Conservation (phyloP, 139 green algal species). For the Chlamydomonas sphaeroides region DNA sequence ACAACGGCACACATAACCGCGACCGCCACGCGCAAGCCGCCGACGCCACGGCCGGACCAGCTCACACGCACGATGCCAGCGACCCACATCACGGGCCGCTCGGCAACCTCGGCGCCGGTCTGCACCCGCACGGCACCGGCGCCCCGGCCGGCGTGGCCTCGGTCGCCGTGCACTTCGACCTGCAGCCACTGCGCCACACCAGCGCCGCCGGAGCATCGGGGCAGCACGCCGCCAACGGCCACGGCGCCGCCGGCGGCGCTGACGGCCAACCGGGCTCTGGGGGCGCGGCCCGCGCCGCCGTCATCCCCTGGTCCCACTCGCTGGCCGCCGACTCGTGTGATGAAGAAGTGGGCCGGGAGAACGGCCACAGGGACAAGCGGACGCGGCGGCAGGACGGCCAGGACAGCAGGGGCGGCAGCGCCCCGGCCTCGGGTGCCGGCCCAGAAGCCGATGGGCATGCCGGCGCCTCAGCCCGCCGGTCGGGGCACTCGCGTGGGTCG, state of each 20-base stretch:
- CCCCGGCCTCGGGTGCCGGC: no score
- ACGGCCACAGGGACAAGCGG: neutral
- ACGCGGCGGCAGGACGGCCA: neutral
- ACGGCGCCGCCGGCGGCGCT: neutral
- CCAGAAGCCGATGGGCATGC: neutral
- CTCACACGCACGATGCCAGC: no score
- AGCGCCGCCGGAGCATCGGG: no score
- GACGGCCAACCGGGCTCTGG: neutral
- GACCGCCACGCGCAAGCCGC: no score
- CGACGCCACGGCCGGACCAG: no score
- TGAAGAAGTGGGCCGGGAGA: neutral
- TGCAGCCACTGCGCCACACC: neutral
- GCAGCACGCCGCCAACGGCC: neutral
- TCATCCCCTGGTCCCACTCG: slow-evolving; percentile 14
- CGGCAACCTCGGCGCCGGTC: no score
- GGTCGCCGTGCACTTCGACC: slow-evolving; percentile 28
- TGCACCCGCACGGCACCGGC: no score
- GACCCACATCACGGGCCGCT: no score
- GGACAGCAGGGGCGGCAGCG: neutral
- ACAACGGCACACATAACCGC: no score
- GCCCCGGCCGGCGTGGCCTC: neutral
- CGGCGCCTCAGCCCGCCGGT: neutral
- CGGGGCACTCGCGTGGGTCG: neutral
- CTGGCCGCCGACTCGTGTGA: no score
- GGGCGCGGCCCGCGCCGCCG: neutral